Conservation (phyloP, 805 yeast genomes). For the Cyberlindnera americana region DNA sequence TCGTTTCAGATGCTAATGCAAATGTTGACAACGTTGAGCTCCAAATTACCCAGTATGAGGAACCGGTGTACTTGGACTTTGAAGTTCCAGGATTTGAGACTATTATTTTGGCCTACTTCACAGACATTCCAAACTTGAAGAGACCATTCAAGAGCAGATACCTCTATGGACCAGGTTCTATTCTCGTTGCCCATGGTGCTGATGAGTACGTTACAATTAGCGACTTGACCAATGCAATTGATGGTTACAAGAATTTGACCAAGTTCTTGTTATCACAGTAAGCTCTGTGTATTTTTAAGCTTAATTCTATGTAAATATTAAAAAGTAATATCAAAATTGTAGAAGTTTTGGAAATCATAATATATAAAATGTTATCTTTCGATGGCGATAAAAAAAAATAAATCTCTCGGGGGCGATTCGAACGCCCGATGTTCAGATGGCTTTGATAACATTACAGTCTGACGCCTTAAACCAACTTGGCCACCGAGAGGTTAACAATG, state of each 20-base stretch:
- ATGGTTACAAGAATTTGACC: conserved; percentile 41
- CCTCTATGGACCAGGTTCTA: conserved; percentile 66
- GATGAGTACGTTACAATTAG: conserved; percentile 47
- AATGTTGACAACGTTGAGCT: conserved; percentile 25
- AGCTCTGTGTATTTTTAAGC: too few relatives aligned
- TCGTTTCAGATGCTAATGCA: conserved; percentile 32
- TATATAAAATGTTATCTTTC: too few relatives aligned
- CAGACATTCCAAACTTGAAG: conserved; percentile 47
- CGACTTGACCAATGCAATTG: conserved; percentile 48
- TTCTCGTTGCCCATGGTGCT: conserved; percentile 57
- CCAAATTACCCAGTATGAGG: conserved; percentile 30
- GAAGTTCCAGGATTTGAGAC: conserved; percentile 65
- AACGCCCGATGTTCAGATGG: conserved; percentile 48
- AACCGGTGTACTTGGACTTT: conserved; percentile 39
- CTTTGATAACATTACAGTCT: conserved; percentile 38
- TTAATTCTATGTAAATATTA: too few relatives aligned
- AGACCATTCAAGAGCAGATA: conserved; percentile 35
- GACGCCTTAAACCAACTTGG: conserved; percentile 45
- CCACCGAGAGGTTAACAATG: conserved; percentile 33
- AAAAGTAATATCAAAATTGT: too few relatives aligned
- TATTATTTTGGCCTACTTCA: conserved; percentile 45
- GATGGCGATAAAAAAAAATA: conserved; percentile 15
- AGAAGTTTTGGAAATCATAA: too few relatives aligned
- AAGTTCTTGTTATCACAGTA: conserved; percentile 15
- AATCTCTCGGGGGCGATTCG: conserved; percentile 49